Percentiles rank a stretch among this genome's conserved stretches.
Conservation (phyloP, 306 rosid species). For the Gleditsia sinensis region DNA sequence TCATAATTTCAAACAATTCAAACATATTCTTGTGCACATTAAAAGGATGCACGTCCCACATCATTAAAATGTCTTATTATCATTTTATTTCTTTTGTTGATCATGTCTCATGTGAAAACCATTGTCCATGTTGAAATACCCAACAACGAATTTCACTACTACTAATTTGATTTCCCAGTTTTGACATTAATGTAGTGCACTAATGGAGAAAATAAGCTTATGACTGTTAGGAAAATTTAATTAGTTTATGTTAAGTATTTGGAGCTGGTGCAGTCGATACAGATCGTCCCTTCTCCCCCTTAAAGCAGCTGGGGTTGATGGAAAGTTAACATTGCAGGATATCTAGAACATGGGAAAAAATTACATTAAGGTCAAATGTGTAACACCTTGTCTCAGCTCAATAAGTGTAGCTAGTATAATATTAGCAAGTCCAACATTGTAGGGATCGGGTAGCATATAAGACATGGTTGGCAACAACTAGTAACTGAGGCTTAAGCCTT, state of each 20-base stretch:
- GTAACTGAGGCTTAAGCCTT: not conserved
- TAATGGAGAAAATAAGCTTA: not conserved
- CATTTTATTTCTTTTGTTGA: not conserved
- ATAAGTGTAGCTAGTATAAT: not conserved
- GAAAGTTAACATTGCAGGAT: not conserved
- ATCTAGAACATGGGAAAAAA: conserved; percentile 3
- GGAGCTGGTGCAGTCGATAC: not conserved
- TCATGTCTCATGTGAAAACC: not conserved
- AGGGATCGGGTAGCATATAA: not conserved
- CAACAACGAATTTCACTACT: not conserved
- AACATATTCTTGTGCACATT: not conserved
- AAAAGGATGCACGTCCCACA: no score
- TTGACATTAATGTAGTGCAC: not conserved
- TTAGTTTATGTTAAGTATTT: not conserved
- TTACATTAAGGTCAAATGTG: not conserved
- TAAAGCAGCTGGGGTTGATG: not conserved
- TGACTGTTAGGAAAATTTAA: not conserved
- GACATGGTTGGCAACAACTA: not conserved
- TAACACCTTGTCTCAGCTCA: not conserved
- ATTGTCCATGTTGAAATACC: not conserved
- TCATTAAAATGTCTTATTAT: not conserved
- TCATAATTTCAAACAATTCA: not conserved
- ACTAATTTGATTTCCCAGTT: not conserved
- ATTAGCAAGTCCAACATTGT: not conserved
- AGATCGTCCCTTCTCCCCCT: not conserved